Evolutionary conservation across 352 stramenopile species (phyloP).

Genomic region (Phytophthora ohioensis): DNA sequence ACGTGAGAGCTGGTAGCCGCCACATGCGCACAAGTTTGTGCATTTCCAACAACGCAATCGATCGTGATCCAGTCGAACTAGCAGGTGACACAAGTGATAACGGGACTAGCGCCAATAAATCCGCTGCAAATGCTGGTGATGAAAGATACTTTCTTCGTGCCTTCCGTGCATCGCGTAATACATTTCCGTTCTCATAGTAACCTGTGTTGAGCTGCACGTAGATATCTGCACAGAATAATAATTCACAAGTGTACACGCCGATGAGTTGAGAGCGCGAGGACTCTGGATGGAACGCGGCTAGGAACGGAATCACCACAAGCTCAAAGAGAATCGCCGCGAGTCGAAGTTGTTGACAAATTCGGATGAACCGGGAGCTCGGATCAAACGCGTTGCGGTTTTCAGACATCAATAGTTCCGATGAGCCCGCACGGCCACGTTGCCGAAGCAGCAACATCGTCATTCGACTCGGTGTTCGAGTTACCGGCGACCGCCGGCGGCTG

Average conservation of each 20-base stretch:
- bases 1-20: conserved; percentile 58
- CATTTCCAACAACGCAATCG: conserved; percentile 52
- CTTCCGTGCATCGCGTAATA: conserved; percentile 66
- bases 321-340: conserved; percentile 67
- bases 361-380: conserved; percentile 61
- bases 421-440: conserved; percentile 49
- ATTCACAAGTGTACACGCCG: conserved; percentile 61
- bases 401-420: conserved; percentile 52
- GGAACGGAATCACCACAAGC: conserved; percentile 54
- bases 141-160: conserved; percentile 70
- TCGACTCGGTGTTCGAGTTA: conserved; percentile 16
- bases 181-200: conserved; percentile 77
- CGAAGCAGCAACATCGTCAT: conserved; percentile 37
- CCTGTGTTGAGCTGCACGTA: conserved; percentile 80
- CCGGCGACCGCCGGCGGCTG: conserved; percentile 38
- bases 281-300: conserved; percentile 45
- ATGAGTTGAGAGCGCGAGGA: conserved; percentile 36
- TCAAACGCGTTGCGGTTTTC: conserved; percentile 73
- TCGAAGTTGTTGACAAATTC: conserved; percentile 61
- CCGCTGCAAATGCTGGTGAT: conserved; percentile 59
- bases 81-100: conserved; percentile 51
- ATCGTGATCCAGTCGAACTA: conserved; percentile 5
- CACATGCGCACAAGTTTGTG: conserved; percentile 66
- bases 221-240: conserved; percentile 68
- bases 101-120: conserved; percentile 57